Evolutionary conservation across 805 yeast species (phyloP).

Genomic region (Myxozyma geophila): DNA sequence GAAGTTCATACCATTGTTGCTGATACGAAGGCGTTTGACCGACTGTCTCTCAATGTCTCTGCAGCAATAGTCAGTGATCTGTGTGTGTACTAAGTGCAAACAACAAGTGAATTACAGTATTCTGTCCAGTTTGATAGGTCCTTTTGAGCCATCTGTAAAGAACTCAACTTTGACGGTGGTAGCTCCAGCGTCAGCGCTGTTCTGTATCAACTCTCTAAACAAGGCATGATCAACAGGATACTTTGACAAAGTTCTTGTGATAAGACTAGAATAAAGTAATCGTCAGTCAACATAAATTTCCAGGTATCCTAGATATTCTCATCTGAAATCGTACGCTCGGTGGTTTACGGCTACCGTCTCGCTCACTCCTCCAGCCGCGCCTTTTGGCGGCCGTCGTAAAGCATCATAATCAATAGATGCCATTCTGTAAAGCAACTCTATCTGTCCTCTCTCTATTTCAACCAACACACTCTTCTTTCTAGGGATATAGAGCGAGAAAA

Average conservation of each 20-base stretch:
- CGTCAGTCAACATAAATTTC: background rate
- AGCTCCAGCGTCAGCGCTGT: slow-evolving; percentile 50
- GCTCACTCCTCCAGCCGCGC: slow-evolving; percentile 17
- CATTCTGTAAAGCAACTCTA: background rate
- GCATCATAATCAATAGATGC: slow-evolving; percentile 29
- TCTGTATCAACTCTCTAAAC: slow-evolving; percentile 49
- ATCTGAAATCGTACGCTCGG: slow-evolving; percentile 42
- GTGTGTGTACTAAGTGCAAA: background rate
- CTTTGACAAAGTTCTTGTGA: slow-evolving; percentile 50
- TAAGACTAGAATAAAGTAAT: slow-evolving; percentile 37
- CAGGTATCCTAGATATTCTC: background rate
- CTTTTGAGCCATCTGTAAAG: slow-evolving; percentile 29
- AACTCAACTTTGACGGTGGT: slow-evolving; percentile 44
- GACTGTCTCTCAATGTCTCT: slow-evolving; percentile 34
- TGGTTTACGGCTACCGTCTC: slow-evolving; percentile 49
- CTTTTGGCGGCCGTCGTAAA: slow-evolving; percentile 22
- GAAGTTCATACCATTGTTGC: slow-evolving; percentile 47
- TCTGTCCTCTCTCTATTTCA: background rate
- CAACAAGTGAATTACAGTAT: slow-evolving; percentile 17
- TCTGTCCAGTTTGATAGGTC: slow-evolving; percentile 28
- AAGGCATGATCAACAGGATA: slow-evolving; percentile 51
- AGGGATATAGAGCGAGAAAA: background rate
- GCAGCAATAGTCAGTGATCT: background rate
- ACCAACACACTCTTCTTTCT: background rate
- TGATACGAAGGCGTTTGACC: slow-evolving; percentile 42